Evolutionary conservation across 441 rosid genomes (phyloP), one percentile per base, ranked within the genome.

Genomic region (Jatropha podagrica): DNA sequence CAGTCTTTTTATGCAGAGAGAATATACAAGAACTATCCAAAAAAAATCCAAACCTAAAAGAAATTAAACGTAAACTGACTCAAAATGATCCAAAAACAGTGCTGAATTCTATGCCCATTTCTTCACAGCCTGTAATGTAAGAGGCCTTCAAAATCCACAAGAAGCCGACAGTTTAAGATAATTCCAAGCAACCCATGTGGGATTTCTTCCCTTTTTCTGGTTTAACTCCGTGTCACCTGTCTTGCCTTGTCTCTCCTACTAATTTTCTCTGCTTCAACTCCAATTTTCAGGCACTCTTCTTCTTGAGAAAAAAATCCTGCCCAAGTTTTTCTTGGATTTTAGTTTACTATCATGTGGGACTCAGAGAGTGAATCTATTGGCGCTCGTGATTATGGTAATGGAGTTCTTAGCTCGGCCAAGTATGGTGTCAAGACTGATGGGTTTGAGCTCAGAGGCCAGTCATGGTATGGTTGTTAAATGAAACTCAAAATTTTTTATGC

Each of bases 121-220:
- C 90, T 83, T 77, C 88, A 85, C 95, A 88, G 97, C 85, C 90
- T 85, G 96, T 85, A 69, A 74, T 52, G 54, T 65, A 61, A 65
- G 56, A 81, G 77, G 46, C 73, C 81, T 75, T 77, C 79, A 74
- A 83, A 81, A 83, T 84, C 86, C 63, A 80, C 76, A 84, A 78
- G 82, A 85, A 77, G 77, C 85, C 91, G 88, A 89, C 97, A 91
- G 81, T 52, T 59, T 54, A 42, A 83, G 84, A 86, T 80, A 81
- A 78, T 64, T 84, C 85, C 83, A 76, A 88, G 87, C 91, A 87
- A 65, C 90, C 97, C 98, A 93, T 90, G 98, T 93, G 98, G 87
- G 83, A 80, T 76, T 79, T 67, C 75, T 65, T 32, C 69, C 55
- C 54, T 72, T 77, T 79, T 80, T 76, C 65, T 68, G 37, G 56